A percentile compares a stretch with the other conserved stretches of the same genome.
phyloP scores from a whole-genome alignment of 208 protist species.

The Strigomonas culicis region DNA sequence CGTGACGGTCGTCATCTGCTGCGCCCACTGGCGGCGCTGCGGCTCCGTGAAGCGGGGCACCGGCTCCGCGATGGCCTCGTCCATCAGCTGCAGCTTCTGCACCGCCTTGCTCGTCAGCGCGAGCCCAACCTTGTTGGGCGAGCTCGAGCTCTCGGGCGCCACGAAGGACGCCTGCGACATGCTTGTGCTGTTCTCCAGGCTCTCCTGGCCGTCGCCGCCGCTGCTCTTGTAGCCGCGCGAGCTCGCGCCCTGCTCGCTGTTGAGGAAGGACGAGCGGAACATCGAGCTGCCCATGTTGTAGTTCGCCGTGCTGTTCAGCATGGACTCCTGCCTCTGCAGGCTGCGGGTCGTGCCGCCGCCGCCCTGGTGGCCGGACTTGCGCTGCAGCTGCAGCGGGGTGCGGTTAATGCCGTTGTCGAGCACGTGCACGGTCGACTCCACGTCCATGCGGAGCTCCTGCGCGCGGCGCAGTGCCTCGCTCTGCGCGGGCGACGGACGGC shows the following conservation, averaged over 20 bases:
- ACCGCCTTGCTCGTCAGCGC: conserved; percentile 3
- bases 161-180: conserved; percentile 19
- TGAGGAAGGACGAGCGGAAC: conserved; percentile 69
- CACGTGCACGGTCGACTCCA: conserved; percentile 69
- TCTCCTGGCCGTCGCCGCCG: conserved; percentile 17
- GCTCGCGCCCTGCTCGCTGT: conserved; percentile 16
- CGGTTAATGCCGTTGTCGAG: conserved; percentile 84
- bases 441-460: conserved; percentile 34
- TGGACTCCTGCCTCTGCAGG: conserved; percentile 9
- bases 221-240: conserved; percentile 13
- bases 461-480: conserved; percentile 43
- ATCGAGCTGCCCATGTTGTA: conserved; percentile 42
- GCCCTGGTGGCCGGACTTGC: conserved; percentile 21
- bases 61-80: conserved; percentile 20
- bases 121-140: not conserved
- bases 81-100: conserved; percentile 27
- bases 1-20: conserved; percentile 54
- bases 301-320: conserved; percentile 20
- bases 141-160: conserved; percentile 4
- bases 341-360: conserved; percentile 14
- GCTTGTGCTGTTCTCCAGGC: conserved; percentile 38
- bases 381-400: conserved; percentile 71
- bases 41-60: conserved; percentile 28
- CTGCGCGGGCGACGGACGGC: conserved; percentile 13
- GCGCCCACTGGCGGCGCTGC: conserved; percentile 50